phyloP scores from a whole-genome alignment of 352 stramenopile genomes.

The Globisporangium takayamanum region DNA sequence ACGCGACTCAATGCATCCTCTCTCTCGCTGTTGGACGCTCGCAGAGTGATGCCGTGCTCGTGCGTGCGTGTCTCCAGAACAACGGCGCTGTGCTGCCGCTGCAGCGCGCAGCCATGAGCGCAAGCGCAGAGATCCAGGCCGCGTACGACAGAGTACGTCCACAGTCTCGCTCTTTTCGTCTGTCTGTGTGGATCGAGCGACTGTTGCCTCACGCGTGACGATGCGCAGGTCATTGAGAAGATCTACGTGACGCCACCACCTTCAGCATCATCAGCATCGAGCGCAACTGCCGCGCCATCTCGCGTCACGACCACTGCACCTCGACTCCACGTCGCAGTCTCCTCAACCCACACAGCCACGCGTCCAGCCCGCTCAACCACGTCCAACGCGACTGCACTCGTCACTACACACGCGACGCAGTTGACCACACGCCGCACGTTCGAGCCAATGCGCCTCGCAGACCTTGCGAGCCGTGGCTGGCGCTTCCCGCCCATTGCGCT shows the following conservation, averaged over 20 bases:
- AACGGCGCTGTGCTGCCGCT: constrained; percentile 27
- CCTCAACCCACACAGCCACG: not conserved
- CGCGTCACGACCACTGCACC: not conserved
- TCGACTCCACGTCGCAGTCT: not conserved
- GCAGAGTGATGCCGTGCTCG: constrained; percentile 10
- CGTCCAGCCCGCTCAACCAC: not conserved
- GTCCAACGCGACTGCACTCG: constrained; percentile 5
- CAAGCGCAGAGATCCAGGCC: constrained; percentile 23
- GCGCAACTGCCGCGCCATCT: not conserved
- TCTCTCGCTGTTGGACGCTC: not conserved
- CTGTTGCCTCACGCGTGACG: not conserved
- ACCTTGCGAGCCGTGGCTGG: constrained; percentile 32
- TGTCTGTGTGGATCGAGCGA: not conserved
- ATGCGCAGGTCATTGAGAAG: constrained; percentile 27
- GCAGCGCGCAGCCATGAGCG: constrained; percentile 26
- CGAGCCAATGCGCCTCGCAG: constrained; percentile 1
- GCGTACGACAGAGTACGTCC: constrained; percentile 39
- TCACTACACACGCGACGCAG: not conserved
- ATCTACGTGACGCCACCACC: constrained; percentile 28
- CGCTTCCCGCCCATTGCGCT: constrained; percentile 46
- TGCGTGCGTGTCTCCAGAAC: constrained; percentile 32
- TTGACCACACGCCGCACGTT: not conserved
- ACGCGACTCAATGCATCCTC: not conserved
- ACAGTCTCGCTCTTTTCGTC: not conserved
- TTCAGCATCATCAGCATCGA: not conserved